phyloP scores from a whole-genome alignment of 2,329 filamentous ascomycete genomes.

The Chaetomium sp. region DNA sequence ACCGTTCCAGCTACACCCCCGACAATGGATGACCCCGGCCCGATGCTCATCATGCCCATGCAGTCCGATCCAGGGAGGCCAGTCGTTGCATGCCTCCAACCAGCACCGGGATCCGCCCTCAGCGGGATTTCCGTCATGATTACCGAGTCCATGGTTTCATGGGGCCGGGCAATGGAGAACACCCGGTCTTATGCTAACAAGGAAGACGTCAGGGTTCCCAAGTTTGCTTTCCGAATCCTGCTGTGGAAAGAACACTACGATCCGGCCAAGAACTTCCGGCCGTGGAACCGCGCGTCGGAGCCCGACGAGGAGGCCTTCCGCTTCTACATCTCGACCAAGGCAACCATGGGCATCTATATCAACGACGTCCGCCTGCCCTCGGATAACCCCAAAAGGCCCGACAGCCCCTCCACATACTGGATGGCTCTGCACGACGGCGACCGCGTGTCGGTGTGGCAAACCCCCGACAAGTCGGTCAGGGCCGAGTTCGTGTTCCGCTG shows the following conservation, averaged over 20 bases:
- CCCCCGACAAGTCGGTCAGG: conserved; percentile 44
- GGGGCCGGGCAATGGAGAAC: conserved; percentile 72
- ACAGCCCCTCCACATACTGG: conserved; percentile 60
- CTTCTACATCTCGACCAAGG: conserved; percentile 78
- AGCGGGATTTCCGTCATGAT: conserved; percentile 65
- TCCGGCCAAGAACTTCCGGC: conserved; percentile 54
- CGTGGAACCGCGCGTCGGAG: conserved; percentile 54
- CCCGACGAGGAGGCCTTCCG: conserved; percentile 59
- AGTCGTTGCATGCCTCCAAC: conserved; percentile 66
- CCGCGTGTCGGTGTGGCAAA: conserved; percentile 70
- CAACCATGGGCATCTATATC: conserved; percentile 72
- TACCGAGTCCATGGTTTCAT: conserved; percentile 68
- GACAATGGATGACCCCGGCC: conserved; percentile 43
- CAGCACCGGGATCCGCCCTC: conserved; percentile 66
- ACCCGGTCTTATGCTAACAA: conserved; percentile 66
- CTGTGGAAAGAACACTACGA: conserved; percentile 73
- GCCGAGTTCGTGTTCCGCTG: conserved; percentile 54
- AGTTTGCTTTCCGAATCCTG: conserved; percentile 76
- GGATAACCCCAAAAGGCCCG: conserved; percentile 55
- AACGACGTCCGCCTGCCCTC: conserved; percentile 70
- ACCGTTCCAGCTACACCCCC: conserved; percentile 34
- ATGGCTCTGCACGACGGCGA: conserved; percentile 77
- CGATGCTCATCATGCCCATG: conserved; percentile 43
- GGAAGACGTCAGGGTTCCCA: conserved; percentile 73
- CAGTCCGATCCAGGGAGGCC: conserved; percentile 43